Evolutionary conservation across 2,329 filamentous ascomycete genomes (phyloP).

Genomic region (Xylaria sp.): DNA sequence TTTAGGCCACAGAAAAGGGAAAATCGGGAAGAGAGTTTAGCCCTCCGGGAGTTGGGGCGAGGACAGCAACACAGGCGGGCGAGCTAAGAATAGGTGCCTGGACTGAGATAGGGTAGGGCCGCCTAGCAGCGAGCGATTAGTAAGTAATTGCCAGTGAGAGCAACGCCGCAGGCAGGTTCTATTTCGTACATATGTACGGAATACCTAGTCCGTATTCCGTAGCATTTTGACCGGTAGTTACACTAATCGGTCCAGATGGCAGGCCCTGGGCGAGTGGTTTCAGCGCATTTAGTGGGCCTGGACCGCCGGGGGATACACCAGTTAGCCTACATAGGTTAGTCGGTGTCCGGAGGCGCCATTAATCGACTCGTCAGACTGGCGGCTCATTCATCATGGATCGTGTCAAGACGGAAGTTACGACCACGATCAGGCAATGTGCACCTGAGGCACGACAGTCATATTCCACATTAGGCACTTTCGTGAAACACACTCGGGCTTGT

Average conservation of each 20-base stretch:
- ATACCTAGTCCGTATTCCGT: not conserved
- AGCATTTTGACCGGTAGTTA: not conserved
- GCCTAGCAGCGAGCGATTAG: not conserved
- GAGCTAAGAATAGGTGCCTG: not conserved
- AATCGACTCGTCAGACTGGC: not conserved
- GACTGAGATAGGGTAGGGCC: not conserved
- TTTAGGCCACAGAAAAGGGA: not conserved
- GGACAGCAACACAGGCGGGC: conserved; percentile 1
- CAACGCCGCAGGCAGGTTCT: not conserved
- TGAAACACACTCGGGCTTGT: too few relatives aligned
- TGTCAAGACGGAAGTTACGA: not conserved
- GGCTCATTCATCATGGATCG: not conserved
- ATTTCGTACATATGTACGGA: too few relatives aligned
- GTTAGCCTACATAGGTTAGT: not conserved
- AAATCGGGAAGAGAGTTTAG: not conserved
- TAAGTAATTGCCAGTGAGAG: not conserved
- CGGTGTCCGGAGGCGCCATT: not conserved
- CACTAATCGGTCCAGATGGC: not conserved
- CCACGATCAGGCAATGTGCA: too few relatives aligned
- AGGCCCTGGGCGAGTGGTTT: not conserved
- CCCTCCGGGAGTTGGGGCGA: conserved; percentile 1
- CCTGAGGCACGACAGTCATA: too few relatives aligned
- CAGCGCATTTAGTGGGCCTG: not conserved
- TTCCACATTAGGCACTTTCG: too few relatives aligned
- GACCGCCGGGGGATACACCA: not conserved